Conservation (phyloP, 1,284 basidiomycete genomes). For the Ceratobasidium sp. region DNA sequence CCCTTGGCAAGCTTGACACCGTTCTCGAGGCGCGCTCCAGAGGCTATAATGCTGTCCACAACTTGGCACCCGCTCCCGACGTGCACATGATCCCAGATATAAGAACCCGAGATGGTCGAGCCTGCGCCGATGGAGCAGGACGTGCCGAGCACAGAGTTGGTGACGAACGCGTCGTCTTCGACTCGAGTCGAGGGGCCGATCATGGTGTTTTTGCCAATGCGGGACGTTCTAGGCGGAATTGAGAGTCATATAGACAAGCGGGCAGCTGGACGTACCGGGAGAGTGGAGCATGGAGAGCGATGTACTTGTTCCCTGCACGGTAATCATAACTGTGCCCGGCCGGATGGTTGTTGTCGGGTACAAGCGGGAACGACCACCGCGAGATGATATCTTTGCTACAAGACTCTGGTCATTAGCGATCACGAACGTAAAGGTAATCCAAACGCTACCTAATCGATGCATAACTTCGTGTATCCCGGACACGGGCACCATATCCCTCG, state of each 20-base stretch:
- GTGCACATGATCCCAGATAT: constrained; percentile 81
- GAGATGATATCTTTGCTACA: constrained; percentile 90
- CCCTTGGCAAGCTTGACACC: constrained; percentile 71
- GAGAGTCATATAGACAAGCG: constrained; percentile 49
- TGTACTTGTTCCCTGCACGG: constrained; percentile 85
- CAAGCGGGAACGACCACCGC: constrained; percentile 93
- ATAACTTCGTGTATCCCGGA: constrained; percentile 89
- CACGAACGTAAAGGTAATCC: constrained; percentile 34
- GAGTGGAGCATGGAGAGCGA: constrained; percentile 78
- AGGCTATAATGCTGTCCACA: constrained; percentile 81
- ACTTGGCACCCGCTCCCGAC: constrained; percentile 83
- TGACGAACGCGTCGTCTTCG: constrained; percentile 70
- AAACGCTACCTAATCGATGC: constrained; percentile 78
- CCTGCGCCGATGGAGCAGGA: constrained; percentile 75
- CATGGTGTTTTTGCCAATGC: constrained; percentile 82
- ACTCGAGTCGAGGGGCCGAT: constrained; percentile 79
- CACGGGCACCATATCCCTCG: constrained; percentile 88
- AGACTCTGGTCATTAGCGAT: constrained; percentile 1
- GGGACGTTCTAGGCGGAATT: constrained; percentile 67
- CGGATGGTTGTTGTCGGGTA: constrained; percentile 92
- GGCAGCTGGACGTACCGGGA: constrained; percentile 67
- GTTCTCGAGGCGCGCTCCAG: constrained; percentile 76
- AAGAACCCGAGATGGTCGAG: constrained; percentile 74
- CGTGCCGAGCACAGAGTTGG: constrained; percentile 78
- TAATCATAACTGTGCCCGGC: constrained; percentile 84